These are phyloP conservation scores for Phytophthora hybrid DNA, from an alignment of 352 stramenopile genomes.

Conservation along the genomic window DNA sequence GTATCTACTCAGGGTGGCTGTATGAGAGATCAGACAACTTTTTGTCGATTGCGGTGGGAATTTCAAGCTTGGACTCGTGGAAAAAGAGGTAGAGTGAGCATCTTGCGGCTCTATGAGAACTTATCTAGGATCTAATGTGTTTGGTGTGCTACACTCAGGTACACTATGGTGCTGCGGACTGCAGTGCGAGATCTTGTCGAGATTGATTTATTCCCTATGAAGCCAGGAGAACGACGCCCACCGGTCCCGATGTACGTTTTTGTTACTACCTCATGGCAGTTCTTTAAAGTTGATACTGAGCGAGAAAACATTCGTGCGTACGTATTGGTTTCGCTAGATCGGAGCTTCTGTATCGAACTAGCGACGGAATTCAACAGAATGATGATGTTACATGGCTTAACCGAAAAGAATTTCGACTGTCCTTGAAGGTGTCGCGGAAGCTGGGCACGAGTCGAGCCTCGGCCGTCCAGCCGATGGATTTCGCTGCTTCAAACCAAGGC, in stretches of 20 bases:
- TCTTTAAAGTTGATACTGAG: neutral
- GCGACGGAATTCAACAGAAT: slow-evolving; percentile 67
- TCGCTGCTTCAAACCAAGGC: slow-evolving; percentile 62
- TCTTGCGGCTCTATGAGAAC: neutral
- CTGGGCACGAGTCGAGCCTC: slow-evolving; percentile 67
- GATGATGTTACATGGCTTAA: slow-evolving; percentile 72
- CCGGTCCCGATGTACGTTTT: slow-evolving; percentile 61
- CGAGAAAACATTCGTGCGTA: neutral
- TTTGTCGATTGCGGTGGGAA: slow-evolving; percentile 74
- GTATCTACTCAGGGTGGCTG: slow-evolving; percentile 83
- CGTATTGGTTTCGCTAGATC: slow-evolving; percentile 18
- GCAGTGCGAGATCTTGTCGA: slow-evolving; percentile 64
- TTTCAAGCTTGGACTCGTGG: slow-evolving; percentile 84
- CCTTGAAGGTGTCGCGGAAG: slow-evolving; percentile 69
- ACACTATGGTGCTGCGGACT: slow-evolving; percentile 79
- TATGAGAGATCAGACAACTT: slow-evolving; percentile 86
- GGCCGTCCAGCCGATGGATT: slow-evolving; percentile 69
- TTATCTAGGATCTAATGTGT: neutral
- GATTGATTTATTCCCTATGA: slow-evolving; percentile 87
- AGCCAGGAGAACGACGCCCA: slow-evolving; percentile 71
- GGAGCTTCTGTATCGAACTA: slow-evolving; percentile 72
- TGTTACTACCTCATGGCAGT: neutral
- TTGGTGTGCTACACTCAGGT: slow-evolving; percentile 43
- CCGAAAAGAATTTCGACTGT: slow-evolving; percentile 73
- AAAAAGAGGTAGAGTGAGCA: slow-evolving; percentile 67